Percentiles rank a stretch among this genome's conserved stretches.
These are phyloP conservation scores for Malassezia psittaci DNA, from an alignment of 1,284 basidiomycete genomes.

Conservation along the genomic window DNA sequence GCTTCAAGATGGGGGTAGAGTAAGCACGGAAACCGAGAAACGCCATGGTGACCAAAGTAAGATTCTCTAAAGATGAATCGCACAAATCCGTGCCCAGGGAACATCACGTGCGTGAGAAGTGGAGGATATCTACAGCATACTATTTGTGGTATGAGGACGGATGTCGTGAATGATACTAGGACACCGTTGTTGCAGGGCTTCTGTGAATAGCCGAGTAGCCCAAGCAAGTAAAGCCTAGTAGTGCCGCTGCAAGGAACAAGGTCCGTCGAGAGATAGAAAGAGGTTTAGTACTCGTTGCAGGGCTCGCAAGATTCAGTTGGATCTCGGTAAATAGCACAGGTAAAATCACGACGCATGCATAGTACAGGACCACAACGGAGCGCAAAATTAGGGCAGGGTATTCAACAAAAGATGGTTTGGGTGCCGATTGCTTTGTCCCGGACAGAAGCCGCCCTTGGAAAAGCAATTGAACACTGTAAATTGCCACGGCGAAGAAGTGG, in stretches of 20 bases:
- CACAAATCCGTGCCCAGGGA: not conserved
- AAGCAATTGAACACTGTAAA: conserved; percentile 80
- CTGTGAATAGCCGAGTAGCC: no score
- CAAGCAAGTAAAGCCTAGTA: no score
- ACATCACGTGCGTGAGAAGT: conserved; percentile 16
- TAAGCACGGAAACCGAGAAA: conserved; percentile 44
- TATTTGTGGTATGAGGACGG: not conserved
- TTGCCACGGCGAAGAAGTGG: conserved; percentile 91
- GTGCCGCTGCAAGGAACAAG: no score
- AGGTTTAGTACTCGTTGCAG: no score
- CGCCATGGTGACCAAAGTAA: conserved; percentile 20
- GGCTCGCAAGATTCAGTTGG: not conserved
- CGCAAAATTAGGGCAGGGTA: conserved; percentile 29
- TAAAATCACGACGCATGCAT: conserved; percentile 42
- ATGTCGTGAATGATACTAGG: no score
- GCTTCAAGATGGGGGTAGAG: conserved; percentile 43
- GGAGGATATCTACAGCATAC: conserved; percentile 10
- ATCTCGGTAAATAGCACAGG: conserved; percentile 43
- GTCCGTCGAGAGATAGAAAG: no score
- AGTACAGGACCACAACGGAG: conserved; percentile 35
- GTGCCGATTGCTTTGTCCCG: conserved; percentile 12
- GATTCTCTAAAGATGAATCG: not conserved
- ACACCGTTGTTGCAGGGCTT: no score
- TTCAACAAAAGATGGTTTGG: conserved; percentile 19
- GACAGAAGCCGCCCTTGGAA: conserved; percentile 52